These are phyloP conservation scores for Hordeum pubiflorum DNA, from an alignment of 202 grass and related monocot genomes.

Conservation along the genomic window DNA sequence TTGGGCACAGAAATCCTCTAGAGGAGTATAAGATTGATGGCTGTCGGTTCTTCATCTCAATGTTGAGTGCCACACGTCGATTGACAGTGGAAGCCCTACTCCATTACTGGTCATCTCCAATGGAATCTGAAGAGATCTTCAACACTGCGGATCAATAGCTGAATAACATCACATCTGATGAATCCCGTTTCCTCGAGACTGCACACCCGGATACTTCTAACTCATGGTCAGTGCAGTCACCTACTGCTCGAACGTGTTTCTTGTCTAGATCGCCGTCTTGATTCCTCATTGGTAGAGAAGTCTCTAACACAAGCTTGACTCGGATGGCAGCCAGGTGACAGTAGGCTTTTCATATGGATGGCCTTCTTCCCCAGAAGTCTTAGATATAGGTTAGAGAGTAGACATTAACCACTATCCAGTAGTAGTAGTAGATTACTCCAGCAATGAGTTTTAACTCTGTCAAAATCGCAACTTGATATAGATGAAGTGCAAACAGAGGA, in stretches of 20 bases:
- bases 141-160: slow-evolving; percentile 33
- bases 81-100: slow-evolving; percentile 68
- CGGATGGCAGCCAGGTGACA: background rate
- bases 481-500: background rate
- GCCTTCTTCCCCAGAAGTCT: background rate
- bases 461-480: background rate
- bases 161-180: background rate
- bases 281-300: background rate
- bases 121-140: slow-evolving; percentile 69
- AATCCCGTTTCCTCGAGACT: no score
- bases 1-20: slow-evolving; percentile 87
- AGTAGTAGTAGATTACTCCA: background rate
- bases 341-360: background rate
- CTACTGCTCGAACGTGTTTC: background rate
- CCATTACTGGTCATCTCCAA: slow-evolving; percentile 74
- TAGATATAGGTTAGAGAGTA: background rate
- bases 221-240: background rate
- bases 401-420: background rate
- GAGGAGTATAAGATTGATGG: slow-evolving; percentile 98
- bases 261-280: background rate
- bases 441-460: background rate
- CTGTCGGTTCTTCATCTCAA: slow-evolving; percentile 93
- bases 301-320: background rate
- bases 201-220: background rate
- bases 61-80: slow-evolving; percentile 69